A percentile compares a stretch with the other conserved stretches of the same genome.
Evolutionary conservation across 345 rosid species (phyloP).

Genomic region (Sisymbrium altissimum): DNA sequence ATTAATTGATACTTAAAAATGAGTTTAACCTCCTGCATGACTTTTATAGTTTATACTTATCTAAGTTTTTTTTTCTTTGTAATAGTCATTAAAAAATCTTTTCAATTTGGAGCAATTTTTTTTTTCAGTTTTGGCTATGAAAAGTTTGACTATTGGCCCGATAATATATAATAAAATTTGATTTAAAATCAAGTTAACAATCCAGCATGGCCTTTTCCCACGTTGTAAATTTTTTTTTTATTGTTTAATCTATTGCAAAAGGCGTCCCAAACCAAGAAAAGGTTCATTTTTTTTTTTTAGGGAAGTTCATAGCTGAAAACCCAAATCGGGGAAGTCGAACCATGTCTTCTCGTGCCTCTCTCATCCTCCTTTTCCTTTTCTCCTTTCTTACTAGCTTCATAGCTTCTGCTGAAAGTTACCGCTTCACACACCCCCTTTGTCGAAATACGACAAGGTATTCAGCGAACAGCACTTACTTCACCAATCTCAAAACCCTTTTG

Average conservation of each 20-base stretch:
- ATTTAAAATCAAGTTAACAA: too few species aligned
- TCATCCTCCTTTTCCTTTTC: not conserved
- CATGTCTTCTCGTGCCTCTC: not conserved
- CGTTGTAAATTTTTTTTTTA: too few species aligned
- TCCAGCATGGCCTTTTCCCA: too few species aligned
- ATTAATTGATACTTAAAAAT: too few species aligned
- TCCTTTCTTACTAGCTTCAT: not conserved
- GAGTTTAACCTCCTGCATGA: too few species aligned
- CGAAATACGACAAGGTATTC: conserved; percentile 24
- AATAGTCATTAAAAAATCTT: too few species aligned
- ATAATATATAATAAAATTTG: too few species aligned
- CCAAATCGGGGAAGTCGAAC: not conserved
- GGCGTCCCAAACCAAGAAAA: not conserved
- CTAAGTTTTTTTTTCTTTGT: too few species aligned
- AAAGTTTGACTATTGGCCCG: too few species aligned
- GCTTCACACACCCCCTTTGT: not conserved
- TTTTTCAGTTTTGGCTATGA: too few species aligned
- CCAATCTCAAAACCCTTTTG: conserved; percentile 36
- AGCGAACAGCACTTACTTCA: conserved; percentile 28
- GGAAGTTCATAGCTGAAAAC: not conserved
- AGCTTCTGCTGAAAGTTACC: not conserved
- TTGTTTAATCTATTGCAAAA: not conserved
- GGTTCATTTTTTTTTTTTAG: not conserved
- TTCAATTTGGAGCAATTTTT: too few species aligned
- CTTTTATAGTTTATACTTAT: too few species aligned